phyloP scores from a whole-genome alignment of 2,329 filamentous ascomycete species.

The Claviceps arundinis region DNA sequence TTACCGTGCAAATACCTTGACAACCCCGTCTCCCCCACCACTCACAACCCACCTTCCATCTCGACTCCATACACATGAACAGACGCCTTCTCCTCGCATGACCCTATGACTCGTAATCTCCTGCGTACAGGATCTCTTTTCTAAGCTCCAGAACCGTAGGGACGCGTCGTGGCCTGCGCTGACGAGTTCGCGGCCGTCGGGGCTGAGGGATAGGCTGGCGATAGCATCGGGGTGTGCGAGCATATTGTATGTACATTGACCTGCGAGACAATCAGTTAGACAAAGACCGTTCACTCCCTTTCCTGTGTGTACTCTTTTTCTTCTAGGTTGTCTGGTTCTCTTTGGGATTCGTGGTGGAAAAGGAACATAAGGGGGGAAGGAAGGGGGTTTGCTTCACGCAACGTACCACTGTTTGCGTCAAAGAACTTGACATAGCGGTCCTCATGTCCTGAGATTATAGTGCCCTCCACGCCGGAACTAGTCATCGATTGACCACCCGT shows the following conservation, averaged over 20 bases:
- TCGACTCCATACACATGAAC: conserved; percentile 87
- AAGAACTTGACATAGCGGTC: conserved; percentile 95
- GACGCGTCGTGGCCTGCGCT: conserved; percentile 93
- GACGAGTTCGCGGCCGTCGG: conserved; percentile 86
- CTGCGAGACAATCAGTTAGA: conserved; percentile 30
- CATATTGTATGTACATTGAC: conserved; percentile 99
- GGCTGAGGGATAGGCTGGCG: conserved; percentile 79
- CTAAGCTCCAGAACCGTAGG: conserved; percentile 90
- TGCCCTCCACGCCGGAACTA: conserved; percentile 74
- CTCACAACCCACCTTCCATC: conserved; percentile 92
- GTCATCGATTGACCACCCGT: conserved; percentile 55
- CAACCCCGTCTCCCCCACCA: conserved; percentile 85
- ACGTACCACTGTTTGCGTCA: conserved; percentile 94
- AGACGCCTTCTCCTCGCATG: conserved; percentile 94
- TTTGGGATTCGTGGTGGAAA: neutral
- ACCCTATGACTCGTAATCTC: conserved; percentile 86
- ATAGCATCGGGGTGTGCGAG: conserved; percentile 90
- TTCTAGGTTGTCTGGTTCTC: neutral
- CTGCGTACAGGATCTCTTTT: conserved; percentile 89
- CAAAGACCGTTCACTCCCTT: neutral
- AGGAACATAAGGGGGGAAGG: no score
- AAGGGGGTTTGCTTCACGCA: no score
- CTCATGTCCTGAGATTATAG: conserved; percentile 93
- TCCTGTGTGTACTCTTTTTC: neutral
- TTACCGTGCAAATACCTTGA: conserved; percentile 71